These are phyloP conservation scores for Croton setiger DNA, from an alignment of 441 rosid species.

Conservation along the genomic window DNA sequence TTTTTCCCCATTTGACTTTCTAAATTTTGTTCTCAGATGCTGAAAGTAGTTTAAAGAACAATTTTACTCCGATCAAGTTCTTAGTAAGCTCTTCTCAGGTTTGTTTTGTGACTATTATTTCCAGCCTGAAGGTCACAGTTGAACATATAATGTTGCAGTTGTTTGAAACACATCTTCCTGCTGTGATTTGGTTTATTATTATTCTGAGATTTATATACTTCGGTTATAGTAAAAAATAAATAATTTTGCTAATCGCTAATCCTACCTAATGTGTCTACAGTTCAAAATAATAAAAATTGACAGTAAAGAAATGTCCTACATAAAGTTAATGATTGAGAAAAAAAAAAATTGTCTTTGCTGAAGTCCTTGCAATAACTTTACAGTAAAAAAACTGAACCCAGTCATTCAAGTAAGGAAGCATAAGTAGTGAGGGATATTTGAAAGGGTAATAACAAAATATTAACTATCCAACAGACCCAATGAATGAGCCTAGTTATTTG, in stretches of 20 bases:
- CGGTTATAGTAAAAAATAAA: not conserved
- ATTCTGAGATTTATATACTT: not conserved
- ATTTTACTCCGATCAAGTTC: not conserved
- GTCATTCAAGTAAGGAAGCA: not conserved
- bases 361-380: not conserved
- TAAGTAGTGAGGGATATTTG: not conserved
- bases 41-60: conserved; percentile 7
- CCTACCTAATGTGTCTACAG: not conserved
- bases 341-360: not conserved
- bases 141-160: too few species aligned
- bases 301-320: not conserved
- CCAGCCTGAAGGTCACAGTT: too few species aligned
- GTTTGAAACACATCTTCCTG: not conserved
- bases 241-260: not conserved
- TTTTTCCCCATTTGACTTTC: not conserved
- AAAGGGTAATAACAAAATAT: not conserved
- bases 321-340: not conserved
- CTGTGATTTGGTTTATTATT: not conserved
- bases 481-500: not conserved
- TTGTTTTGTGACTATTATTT: not conserved
- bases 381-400: conserved; percentile 1
- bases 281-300: too few species aligned
- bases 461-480: not conserved
- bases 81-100: conserved; percentile 6
- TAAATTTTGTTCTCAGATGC: conserved; percentile 2